These are phyloP conservation scores for Samsoniella hepiali DNA, from an alignment of 2,329 filamentous ascomycete species.

Conservation along the genomic window DNA sequence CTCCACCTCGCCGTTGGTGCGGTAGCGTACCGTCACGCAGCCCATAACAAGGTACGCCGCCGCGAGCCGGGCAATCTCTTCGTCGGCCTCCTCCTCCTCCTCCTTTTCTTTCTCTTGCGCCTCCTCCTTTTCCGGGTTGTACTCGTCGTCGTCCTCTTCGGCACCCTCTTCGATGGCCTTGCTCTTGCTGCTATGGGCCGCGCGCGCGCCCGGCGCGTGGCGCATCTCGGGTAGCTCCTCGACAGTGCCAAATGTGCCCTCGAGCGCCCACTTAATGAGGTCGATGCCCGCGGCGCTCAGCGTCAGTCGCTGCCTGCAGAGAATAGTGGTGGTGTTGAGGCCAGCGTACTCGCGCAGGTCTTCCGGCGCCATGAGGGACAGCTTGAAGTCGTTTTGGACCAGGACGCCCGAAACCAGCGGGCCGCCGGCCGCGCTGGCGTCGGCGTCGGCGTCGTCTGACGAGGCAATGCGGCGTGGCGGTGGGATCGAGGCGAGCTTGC, in stretches of 20 bases:
- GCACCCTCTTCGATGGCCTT: constrained; percentile 36
- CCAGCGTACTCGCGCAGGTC: constrained; percentile 95
- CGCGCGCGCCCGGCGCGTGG: constrained; percentile 30
- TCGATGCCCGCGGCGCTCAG: constrained; percentile 87
- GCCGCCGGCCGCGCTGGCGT: constrained; percentile 32
- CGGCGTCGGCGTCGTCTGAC: constrained; percentile 30
- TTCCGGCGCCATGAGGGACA: constrained; percentile 94
- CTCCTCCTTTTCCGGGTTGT: constrained; percentile 41
- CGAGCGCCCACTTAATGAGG: constrained; percentile 88
- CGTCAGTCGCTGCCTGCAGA: constrained; percentile 85
- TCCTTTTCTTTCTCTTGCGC: constrained; percentile 40
- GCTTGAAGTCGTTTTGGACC: constrained; percentile 96
- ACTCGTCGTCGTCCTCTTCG: constrained; percentile 32
- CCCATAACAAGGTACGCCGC: constrained; percentile 78
- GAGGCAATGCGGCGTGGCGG: constrained; percentile 51
- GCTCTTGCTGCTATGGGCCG: constrained; percentile 31
- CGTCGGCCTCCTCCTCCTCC: constrained; percentile 56
- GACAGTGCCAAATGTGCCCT: constrained; percentile 88
- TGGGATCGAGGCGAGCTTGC: constrained; percentile 79
- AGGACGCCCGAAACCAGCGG: constrained; percentile 81
- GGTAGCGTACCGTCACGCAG: constrained; percentile 78
- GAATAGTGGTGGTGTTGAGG: constrained; percentile 91
- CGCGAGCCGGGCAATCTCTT: constrained; percentile 56
- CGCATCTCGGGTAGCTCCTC: constrained; percentile 62
- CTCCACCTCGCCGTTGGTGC: constrained; percentile 74